Conservation (phyloP, 139 green algal species). For the Spirogloea muscicola region DNA sequence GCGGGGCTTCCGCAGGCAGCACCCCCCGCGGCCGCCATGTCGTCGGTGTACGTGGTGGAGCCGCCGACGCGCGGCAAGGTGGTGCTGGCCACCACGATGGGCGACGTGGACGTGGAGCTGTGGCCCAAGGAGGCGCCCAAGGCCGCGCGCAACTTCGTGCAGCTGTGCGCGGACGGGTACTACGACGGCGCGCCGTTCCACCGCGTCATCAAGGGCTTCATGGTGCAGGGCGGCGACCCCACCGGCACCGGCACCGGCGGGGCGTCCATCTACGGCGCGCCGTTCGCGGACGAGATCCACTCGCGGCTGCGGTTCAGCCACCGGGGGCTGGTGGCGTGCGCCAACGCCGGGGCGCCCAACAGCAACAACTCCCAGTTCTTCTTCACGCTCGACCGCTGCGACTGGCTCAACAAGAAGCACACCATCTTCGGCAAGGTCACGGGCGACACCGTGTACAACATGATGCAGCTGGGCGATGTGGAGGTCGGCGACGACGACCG, state of each 20-base stretch:
- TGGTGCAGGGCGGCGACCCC: slow-evolving; percentile 44
- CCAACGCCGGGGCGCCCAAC: slow-evolving; percentile 80
- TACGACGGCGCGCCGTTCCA: slow-evolving; percentile 49
- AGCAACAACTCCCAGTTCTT: slow-evolving; percentile 92
- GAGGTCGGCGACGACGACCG: slow-evolving; percentile 66
- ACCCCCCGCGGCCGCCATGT: no score
- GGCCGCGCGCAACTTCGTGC: slow-evolving; percentile 87
- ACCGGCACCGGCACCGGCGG: slow-evolving; percentile 55
- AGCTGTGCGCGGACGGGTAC: slow-evolving; percentile 86
- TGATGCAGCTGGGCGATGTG: slow-evolving; percentile 76
- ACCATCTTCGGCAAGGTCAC: slow-evolving; percentile 86
- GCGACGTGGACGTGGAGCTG: slow-evolving; percentile 93
- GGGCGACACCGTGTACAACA: slow-evolving; percentile 92
- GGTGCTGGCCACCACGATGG: slow-evolving; percentile 78
- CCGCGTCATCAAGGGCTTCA: slow-evolving; percentile 48
- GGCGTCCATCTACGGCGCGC: slow-evolving; percentile 68
- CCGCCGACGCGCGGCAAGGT: slow-evolving; percentile 93
- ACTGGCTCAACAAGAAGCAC: slow-evolving; percentile 82
- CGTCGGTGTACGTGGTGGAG: slow-evolving; percentile 80
- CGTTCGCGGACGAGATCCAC: slow-evolving; percentile 57
- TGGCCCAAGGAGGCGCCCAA: slow-evolving; percentile 91
- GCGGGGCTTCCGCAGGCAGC: no score
- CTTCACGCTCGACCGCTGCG: slow-evolving; percentile 70
- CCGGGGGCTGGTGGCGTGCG: slow-evolving; percentile 87
- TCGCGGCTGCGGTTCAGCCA: slow-evolving; percentile 71